phyloP scores from a whole-genome alignment of 805 yeast species.

The Metschnikowia aberdeeniae region DNA sequence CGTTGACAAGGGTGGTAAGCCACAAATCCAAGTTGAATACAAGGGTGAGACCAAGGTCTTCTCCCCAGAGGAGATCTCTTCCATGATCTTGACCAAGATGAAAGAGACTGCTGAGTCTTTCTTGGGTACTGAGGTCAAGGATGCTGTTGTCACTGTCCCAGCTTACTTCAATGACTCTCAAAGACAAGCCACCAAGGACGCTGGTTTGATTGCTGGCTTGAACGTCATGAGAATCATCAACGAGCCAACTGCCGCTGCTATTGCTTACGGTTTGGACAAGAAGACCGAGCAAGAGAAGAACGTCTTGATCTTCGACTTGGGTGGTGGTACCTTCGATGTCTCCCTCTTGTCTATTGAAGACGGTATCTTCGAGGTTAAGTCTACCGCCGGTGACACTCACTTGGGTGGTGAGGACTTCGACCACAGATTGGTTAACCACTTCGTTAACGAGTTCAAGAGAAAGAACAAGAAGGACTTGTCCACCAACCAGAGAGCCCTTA shows the following conservation, averaged over 20 bases:
- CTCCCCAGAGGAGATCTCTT: constrained; percentile 31
- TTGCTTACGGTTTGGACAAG: constrained; percentile 42
- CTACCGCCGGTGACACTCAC: constrained; percentile 91
- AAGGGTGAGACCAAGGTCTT: constrained; percentile 32
- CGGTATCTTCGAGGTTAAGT: constrained; percentile 47
- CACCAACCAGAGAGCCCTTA: constrained; percentile 78
- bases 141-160: constrained; percentile 90
- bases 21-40: constrained; percentile 28
- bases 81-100: constrained; percentile 32
- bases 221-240: constrained; percentile 84
- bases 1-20: constrained; percentile 28
- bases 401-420: constrained; percentile 98
- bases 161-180: constrained; percentile 93
- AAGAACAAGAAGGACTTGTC: constrained; percentile 83
- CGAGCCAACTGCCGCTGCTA: constrained; percentile 57
- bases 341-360: constrained; percentile 45
- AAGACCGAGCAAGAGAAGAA: constrained; percentile 59
- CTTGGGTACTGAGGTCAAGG: constrained; percentile 69
- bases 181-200: constrained; percentile 92
- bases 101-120: constrained; percentile 64
- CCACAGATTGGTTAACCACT: constrained; percentile 82
- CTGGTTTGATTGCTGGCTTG: constrained; percentile 88
- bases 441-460: constrained; percentile 90
- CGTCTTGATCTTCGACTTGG: constrained; percentile 46
- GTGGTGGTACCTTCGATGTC: constrained; percentile 50